Evolutionary conservation across 768 basidiomycete species (phyloP).

Genomic region (Tricholoma terreum): DNA sequence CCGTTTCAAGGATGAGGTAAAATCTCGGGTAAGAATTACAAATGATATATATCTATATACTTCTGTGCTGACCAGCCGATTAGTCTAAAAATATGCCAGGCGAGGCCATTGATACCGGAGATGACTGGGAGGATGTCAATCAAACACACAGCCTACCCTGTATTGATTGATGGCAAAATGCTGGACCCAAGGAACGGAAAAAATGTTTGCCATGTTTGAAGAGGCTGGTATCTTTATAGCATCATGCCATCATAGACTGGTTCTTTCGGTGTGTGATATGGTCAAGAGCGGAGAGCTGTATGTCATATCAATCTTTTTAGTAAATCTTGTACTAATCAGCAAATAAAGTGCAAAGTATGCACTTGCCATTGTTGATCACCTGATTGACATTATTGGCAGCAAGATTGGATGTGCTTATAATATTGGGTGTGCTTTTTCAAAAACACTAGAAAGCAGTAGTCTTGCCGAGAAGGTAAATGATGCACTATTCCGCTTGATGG

Average conservation of each 20-base stretch:
- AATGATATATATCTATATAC: not conserved
- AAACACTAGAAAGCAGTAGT: not conserved
- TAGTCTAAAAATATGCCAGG: too few relatives aligned
- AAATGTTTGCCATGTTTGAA: not conserved
- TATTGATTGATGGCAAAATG: not conserved
- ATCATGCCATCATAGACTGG: too few relatives aligned
- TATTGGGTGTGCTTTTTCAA: not conserved
- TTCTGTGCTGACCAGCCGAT: too few relatives aligned
- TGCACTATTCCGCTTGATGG: not conserved
- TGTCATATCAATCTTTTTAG: slow-evolving; percentile 8
- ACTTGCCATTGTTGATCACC: not conserved
- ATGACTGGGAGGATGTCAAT: too few relatives aligned
- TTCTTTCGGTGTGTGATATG: not conserved
- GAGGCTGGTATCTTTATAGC: not conserved
- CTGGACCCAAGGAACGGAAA: not conserved
- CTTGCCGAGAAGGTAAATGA: not conserved
- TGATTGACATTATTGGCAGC: not conserved
- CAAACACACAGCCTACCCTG: not conserved
- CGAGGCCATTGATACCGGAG: too few relatives aligned
- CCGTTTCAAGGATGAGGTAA: too few relatives aligned
- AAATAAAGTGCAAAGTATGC: not conserved
- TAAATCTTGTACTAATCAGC: not conserved
- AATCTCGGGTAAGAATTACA: not conserved
- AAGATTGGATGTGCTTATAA: slow-evolving; percentile 3
- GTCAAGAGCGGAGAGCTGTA: not conserved